Evolutionary conservation across 148 eudicot species (phyloP), one percentile per base, ranked within the genome.

Genomic region (Camellia japonica): DNA sequence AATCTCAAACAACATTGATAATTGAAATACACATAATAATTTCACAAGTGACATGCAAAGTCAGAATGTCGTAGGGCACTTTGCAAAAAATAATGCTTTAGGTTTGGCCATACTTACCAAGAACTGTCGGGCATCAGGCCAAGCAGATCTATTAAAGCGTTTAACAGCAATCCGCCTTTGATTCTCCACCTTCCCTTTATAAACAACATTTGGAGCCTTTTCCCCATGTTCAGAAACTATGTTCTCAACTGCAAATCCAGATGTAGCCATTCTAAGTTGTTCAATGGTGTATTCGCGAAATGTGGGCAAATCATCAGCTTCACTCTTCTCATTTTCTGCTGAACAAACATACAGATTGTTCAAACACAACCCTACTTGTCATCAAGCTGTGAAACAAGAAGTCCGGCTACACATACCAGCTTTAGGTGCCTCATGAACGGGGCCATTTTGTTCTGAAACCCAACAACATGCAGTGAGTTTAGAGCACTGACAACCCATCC

Each of bases 151-250:
- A 76, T 92, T 91, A 82, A 95, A 95, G 78, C 98, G 93, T 84
- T 95, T 95, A 69, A 95, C 91, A 83, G 98, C 98, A 58, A 95
- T 85, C 62, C 88, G 89, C 83, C 82, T 87, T 84, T 95, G 97
- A 77, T 92, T 95, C 56, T 90, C 97, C 81, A 95, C 64, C 87
- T 92, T 93, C 80, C 97, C 98, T 83, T 88, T 93, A 82, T 88
- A 95, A 47, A 95, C 98, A 70, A 95, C 90, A 82, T 95, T 95
- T 44, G 98, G 98, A 73, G 98, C 98, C 85, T 93, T 95, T 81
- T 92, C 97, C 56, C 98, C 98, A 82, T 95, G 98, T 83, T 95
- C 98, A 46, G 98, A 95, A 82, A 95, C 97, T 86, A 95, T 95
- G 77, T 93, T 93, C 85, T 95, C 98, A 18, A 79, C 92, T 4